Evolutionary conservation across 1,284 basidiomycete genomes (phyloP).

Genomic region (Leccinum glutinopallens): DNA sequence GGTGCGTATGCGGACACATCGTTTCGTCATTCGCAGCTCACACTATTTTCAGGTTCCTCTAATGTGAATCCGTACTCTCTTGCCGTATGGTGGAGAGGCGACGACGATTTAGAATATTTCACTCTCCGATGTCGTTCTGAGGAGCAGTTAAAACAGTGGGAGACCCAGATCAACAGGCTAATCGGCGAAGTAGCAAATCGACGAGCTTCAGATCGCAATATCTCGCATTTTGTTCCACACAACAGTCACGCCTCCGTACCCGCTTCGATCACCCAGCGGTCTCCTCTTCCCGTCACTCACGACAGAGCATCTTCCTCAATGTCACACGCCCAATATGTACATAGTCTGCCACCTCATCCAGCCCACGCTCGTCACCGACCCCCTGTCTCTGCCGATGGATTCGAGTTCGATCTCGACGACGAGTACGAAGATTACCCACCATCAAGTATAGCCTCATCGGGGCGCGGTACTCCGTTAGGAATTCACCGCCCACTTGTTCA

Average conservation of each 20-base stretch:
- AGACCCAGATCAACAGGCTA: slow-evolving; percentile 83
- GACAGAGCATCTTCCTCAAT: slow-evolving; percentile 48
- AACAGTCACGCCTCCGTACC: slow-evolving; percentile 32
- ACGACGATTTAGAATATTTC: slow-evolving; percentile 92
- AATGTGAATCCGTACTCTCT: slow-evolving; percentile 62
- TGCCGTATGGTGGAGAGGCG: slow-evolving; percentile 93
- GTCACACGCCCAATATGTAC: slow-evolving; percentile 33
- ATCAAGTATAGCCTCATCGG: slow-evolving; percentile 54
- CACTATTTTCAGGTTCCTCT: slow-evolving; percentile 40
- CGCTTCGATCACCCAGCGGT: slow-evolving; percentile 29
- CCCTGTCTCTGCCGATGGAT: slow-evolving; percentile 65
- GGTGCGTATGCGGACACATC: slow-evolving; percentile 48
- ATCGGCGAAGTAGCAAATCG: slow-evolving; percentile 72
- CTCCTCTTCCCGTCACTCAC: slow-evolving; percentile 40
- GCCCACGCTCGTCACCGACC: slow-evolving; percentile 42
- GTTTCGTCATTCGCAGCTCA: slow-evolving; percentile 14
- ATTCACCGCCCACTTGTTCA: slow-evolving; percentile 56
- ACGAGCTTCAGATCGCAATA: slow-evolving; percentile 60
- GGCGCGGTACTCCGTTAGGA: slow-evolving; percentile 69
- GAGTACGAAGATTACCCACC: slow-evolving; percentile 74
- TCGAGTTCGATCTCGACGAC: slow-evolving; percentile 68
- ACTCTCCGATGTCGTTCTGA: slow-evolving; percentile 91
- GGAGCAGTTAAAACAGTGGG: slow-evolving; percentile 94
- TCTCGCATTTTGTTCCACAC: slow-evolving; percentile 43
- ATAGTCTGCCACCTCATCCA: slow-evolving; percentile 40